A percentile compares a stretch with the other conserved stretches of the same genome.
Conservation (phyloP, 2,329 filamentous ascomycete species). For the Exophiala mesophila region DNA sequence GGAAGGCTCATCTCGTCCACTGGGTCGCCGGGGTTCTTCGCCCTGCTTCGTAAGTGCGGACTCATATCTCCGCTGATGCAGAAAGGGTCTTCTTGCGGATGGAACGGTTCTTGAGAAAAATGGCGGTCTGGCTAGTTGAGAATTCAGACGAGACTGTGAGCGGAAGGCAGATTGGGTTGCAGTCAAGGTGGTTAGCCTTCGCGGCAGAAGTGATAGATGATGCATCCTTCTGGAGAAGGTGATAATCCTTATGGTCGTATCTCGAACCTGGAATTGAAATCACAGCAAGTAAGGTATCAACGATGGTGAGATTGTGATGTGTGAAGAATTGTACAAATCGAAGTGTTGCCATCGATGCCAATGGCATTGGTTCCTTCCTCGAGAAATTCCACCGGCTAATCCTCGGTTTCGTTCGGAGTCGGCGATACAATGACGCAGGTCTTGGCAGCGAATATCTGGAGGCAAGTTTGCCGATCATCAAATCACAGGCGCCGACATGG, state of each 20-base stretch:
- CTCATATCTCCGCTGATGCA: constrained; percentile 11
- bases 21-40: constrained; percentile 5
- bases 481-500: neutral
- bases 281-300: no score
- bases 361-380: no score
- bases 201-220: constrained; percentile 2
- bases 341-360: neutral
- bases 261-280: no score
- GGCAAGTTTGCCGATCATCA: neutral
- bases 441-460: neutral
- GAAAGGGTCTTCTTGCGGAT: neutral
- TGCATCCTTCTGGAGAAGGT: constrained; percentile 7
- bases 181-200: neutral
- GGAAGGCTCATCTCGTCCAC: constrained; percentile 37
- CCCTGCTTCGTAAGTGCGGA: constrained; percentile 20
- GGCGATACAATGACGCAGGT: neutral
- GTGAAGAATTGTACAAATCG: neutral
- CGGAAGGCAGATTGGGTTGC: neutral
- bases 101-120: constrained; percentile 2
- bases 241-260: no score
- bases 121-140: constrained; percentile 3
- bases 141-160: constrained; percentile 1
- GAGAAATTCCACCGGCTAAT: neutral
- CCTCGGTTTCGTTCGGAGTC: neutral
- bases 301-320: neutral